Percentiles rank a stretch among this genome's conserved stretches.
phyloP scores from a whole-genome alignment of 257 asterid genomes.

The Solanum bulbocastanum region DNA sequence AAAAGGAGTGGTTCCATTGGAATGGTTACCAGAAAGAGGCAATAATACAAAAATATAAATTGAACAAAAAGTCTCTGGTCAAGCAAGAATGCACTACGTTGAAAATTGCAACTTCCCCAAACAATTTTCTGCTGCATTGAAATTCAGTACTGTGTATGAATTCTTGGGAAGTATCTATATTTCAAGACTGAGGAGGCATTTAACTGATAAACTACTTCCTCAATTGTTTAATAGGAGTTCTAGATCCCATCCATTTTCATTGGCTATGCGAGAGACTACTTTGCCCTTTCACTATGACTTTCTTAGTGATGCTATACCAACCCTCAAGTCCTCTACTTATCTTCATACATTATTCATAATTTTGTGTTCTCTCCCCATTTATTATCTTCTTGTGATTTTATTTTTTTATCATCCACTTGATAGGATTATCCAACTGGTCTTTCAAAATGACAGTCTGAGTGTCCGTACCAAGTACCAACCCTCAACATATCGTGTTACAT shows the following conservation, averaged over 20 bases:
- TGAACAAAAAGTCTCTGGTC: background rate
- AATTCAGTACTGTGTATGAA: background rate
- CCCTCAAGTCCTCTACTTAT: background rate
- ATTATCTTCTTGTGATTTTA: background rate
- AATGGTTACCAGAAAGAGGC: background rate
- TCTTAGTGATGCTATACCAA: background rate
- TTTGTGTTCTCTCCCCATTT: background rate
- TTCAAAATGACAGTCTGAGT: background rate
- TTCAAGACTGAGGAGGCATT: background rate
- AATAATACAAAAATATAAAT: background rate
- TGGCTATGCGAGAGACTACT: background rate
- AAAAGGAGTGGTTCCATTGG: background rate
- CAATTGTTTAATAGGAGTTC: background rate
- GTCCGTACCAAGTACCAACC: background rate
- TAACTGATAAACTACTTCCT: background rate
- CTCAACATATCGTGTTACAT: background rate
- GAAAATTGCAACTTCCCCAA: background rate
- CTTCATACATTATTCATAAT: background rate
- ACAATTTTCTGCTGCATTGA: background rate
- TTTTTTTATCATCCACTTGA: background rate
- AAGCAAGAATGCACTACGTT: background rate
- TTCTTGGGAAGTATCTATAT: background rate
- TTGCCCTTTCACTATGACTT: background rate
- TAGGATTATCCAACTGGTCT: background rate
- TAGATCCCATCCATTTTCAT: background rate